Base-by-base conservation (phyloP, 1,284 basidiomycete genomes). In the Trichosporon coremiiforme region DNA sequence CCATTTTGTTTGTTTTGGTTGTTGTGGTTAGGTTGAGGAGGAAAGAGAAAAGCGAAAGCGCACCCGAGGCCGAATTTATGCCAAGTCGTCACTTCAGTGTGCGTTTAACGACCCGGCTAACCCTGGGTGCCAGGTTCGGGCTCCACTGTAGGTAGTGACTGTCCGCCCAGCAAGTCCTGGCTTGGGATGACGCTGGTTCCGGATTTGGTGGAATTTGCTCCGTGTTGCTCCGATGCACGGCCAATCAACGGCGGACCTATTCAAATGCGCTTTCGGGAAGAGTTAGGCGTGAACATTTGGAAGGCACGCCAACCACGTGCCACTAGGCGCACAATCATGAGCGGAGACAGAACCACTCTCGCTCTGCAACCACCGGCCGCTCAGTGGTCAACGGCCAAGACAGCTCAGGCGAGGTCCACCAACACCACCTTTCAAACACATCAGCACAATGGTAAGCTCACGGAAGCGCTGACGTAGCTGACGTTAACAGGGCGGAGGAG, bases 401-500 rank as follows among this genome's bases (percentile, higher is more conserved):
- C 25, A 53, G 50, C 50, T 53, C 6, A 8, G 29, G 15, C 13
- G 29, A 33, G 29, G 57, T 33, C 13, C 29, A 22, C 15, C 57
- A 15, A n/a, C 57, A 62, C 57, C 57, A 62, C 57, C 57, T 63
- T 31, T 50, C 38, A 38, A 65, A 47, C 33, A 36, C 25, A 64
- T 53, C 25, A 31, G 66, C 68, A 69, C 17, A 20, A 69, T 69
- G 68, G 68, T 69, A 12, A 35, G 68, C 62, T 35, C 13, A 20
- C 29, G 20, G 2, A 9, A 1, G 0, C 31, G 5, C 8, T 35
- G 4, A 29, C 22, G 0, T 4, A 22, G 47, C 65, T 70, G 62
- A 70, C 68, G 35, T 7, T 0, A 33, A 36, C 70, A 71, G 72
- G 72, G 72, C 70, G 72, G 72, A 65, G 72, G 72, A 55, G 72